These are phyloP conservation scores for Halteria grandinella DNA, from an alignment of 73 alveolate genomes.

Conservation along the genomic window DNA sequence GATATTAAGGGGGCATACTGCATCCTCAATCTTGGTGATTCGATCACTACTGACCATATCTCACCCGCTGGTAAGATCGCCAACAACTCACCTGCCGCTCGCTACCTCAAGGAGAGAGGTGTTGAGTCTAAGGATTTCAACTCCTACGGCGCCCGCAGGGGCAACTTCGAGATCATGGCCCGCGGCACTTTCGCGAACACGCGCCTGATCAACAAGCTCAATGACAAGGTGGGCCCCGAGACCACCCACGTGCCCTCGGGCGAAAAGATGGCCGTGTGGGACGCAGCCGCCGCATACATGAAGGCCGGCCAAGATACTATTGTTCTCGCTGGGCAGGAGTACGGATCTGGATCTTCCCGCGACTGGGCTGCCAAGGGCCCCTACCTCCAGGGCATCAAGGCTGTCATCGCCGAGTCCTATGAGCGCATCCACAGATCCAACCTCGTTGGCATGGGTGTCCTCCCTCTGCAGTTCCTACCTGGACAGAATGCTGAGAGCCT, in stretches of 20 bases:
- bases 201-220: constrained; percentile 81
- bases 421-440: constrained; percentile 92
- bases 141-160: constrained; percentile 94
- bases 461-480: constrained; percentile 78
- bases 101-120: constrained; percentile 71
- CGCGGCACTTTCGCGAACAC: constrained; percentile 93
- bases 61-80: constrained; percentile 95
- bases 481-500: constrained; percentile 78
- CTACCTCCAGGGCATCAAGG: constrained; percentile 82
- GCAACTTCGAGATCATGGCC: constrained; percentile 90
- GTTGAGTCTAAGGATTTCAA: constrained; percentile 82
- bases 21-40: constrained; percentile 82
- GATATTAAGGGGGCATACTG: constrained; percentile 67
- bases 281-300: constrained; percentile 83
- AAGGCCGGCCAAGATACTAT: constrained; percentile 62
- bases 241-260: constrained; percentile 84
- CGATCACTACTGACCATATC: constrained; percentile 89
- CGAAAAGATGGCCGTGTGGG: constrained; percentile 76
- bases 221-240: constrained; percentile 78
- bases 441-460: constrained; percentile 90
- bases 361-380: constrained; percentile 97
- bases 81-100: constrained; percentile 65
- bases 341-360: constrained; percentile 90
- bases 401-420: constrained; percentile 85
- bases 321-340: constrained; percentile 86